These are phyloP conservation scores for rapeseed (Brassica napus) DNA, from an alignment of 345 rosid species.

Conservation along the genomic window DNA sequence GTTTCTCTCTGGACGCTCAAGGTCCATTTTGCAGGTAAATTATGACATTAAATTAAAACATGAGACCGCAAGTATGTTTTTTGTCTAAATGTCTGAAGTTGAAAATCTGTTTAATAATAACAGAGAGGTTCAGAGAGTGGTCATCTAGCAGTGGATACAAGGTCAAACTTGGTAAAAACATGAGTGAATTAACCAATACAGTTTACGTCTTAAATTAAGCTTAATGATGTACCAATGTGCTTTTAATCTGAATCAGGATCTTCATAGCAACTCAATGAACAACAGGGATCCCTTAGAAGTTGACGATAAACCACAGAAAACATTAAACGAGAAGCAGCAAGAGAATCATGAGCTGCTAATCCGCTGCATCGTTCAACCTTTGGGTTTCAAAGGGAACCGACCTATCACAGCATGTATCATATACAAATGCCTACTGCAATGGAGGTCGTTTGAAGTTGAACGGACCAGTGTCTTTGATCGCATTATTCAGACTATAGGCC, in stretches of 20 bases:
- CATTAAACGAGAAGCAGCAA: conserved; percentile 88
- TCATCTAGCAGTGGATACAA: conserved; percentile 58
- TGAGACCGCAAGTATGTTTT: background rate
- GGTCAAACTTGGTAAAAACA: conserved; percentile 49
- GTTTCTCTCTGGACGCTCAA: conserved; percentile 85
- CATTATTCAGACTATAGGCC: conserved; percentile 84
- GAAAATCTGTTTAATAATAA: conserved; percentile 3
- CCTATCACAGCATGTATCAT: conserved; percentile 89
- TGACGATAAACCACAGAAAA: conserved; percentile 84
- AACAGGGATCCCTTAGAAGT: conserved; percentile 61
- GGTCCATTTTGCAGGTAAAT: conserved; percentile 79
- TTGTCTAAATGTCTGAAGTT: background rate
- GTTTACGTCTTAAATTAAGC: background rate
- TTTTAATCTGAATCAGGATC: conserved; percentile 46
- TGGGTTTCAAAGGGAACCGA: conserved; percentile 75
- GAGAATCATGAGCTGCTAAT: conserved; percentile 93
- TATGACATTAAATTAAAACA: background rate
- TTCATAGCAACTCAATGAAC: conserved; percentile 67
- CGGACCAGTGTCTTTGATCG: conserved; percentile 87
- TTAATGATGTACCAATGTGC: background rate
- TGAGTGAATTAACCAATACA: background rate
- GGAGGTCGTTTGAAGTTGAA: conserved; percentile 98
- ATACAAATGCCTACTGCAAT: conserved; percentile 84
- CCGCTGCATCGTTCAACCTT: conserved; percentile 79
- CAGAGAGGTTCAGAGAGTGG: conserved; percentile 77